Base-by-base conservation (phyloP, 257 asterid species). In the Fraxinus anomala region DNA sequence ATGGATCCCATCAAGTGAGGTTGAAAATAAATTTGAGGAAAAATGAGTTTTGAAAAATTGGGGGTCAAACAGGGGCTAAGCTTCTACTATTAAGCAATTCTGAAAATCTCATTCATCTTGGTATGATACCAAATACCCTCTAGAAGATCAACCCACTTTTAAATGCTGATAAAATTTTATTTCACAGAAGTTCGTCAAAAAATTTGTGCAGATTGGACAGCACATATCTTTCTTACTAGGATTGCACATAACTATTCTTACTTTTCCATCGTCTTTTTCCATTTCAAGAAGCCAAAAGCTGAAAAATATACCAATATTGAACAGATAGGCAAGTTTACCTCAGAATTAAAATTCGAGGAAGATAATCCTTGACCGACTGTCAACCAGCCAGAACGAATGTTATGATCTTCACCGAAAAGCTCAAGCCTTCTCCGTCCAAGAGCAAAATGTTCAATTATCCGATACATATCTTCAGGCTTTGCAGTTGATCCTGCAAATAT, bases 401-500 rank as follows among this genome's bases (percentile, higher is more conserved):
- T 96, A 81, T 93, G 98, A 86, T 96, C 99, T 84, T 86, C 98
- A 79, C 99, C 99, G 77, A 96, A 96, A 83, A 96, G 97, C 89
- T 96, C 99, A 79, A 96, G 96, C 89, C 99, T 87, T 86, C 99
- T 91, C 79, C 97, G 90, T 61, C 99, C 99, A 81, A 96, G 98
- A 33, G 98, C 97, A 89, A 96, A 96, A 87, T 96, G 99, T 87
- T 96, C 99, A 69, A 96, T 72, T 85, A 96, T 96, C 17, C 97
- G 89, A 79, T 96, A 90, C 98, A 93, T 93, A 82, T 96, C 98
- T 89, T 93, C 99, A 59, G 99, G 99, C 86, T 96, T 96, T 81
- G 96, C 98, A 44, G 97, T 96, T 28, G 97, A 93, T 73, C 99
- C 99, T 96, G 75, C 76, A 76, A 42, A 74, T 72, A 31, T 61